Base-by-base conservation (phyloP, 768 basidiomycete species). In the Tulasnella calospora region DNA sequence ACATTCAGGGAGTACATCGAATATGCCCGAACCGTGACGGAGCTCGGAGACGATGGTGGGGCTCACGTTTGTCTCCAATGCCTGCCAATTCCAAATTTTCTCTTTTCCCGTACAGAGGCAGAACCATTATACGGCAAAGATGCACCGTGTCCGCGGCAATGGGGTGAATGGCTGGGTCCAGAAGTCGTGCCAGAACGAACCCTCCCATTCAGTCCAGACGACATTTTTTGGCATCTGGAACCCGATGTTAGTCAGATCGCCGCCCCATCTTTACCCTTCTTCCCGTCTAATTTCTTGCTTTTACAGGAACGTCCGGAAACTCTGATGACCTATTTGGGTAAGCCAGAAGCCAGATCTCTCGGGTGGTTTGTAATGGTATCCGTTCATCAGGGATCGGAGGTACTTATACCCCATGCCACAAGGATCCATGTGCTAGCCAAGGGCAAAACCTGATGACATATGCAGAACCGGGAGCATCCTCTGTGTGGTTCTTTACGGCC, bases 391-490 rank as follows among this genome's bases (percentile, higher is more conserved):
- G 94, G 9, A 86, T 92, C 77, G 92, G 92, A 0, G 94, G 93
- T 80, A 95, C 94, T 0, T 94, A 89, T 83, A 95, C 94, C 0
- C 91, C 94, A 0, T 92, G 89, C 78, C 94, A 95, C 82, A 95
- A 94, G 82, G 94, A 95, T 84, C 87, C 91, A 0, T 95, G 94
- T 81, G 93, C 89, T 1, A 94, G 93, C 4, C 91, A 92, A 8
- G 94, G 94, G 13, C 94, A 95, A 76, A 95, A 95, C 82, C 85
- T 95, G 30, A 95, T 95, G 94, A 91, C 91, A 81, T 92, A 92
- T 82, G 89, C 94, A 0, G 92, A 93, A 82, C 84, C 89, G 33
- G 87, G 84, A 55, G 93, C 91, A 0, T 91, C 90, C 1, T 91
- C 93, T 0, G 93, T 90, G 82, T 95, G 78, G 94, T 94, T 95